phyloP scores from a whole-genome alignment of 305 asterid species.

The Fraxinus baroniana region DNA sequence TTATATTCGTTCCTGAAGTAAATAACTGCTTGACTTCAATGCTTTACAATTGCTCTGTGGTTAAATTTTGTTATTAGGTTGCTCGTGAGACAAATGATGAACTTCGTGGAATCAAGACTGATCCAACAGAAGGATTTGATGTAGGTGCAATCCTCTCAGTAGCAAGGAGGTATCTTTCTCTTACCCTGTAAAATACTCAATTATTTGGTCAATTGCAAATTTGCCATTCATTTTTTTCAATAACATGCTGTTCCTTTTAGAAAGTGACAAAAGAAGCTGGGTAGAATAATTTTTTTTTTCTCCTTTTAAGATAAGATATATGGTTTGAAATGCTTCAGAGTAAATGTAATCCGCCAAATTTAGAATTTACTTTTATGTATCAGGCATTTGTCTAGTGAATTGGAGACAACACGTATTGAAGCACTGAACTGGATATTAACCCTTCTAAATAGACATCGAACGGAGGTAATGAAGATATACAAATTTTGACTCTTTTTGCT shows the following conservation, averaged over 20 bases:
- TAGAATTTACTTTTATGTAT: slow-evolving; percentile 23
- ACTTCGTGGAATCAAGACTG: slow-evolving; percentile 85
- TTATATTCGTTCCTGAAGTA: slow-evolving; percentile 3
- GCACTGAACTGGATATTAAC: slow-evolving; percentile 90
- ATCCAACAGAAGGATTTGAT: slow-evolving; percentile 83
- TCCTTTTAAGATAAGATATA: slow-evolving; percentile 1
- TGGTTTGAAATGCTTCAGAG: slow-evolving; percentile 2
- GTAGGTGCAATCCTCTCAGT: slow-evolving; percentile 86
- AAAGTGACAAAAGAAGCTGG: slow-evolving; percentile 12
- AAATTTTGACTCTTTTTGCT: not conserved
- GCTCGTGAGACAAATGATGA: slow-evolving; percentile 98
- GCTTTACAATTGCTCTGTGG: not conserved
- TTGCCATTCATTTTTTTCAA: slow-evolving; percentile 5
- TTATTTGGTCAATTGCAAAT: slow-evolving; percentile 13
- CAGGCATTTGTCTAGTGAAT: slow-evolving; percentile 93
- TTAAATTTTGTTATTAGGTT: slow-evolving; percentile 49
- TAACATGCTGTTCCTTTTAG: slow-evolving; percentile 11
- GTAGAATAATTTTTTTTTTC: slow-evolving; percentile 7
- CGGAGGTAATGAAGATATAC: slow-evolving; percentile 52
- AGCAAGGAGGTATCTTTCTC: slow-evolving; percentile 67
- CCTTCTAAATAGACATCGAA: slow-evolving; percentile 69
- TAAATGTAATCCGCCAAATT: slow-evolving; percentile 8
- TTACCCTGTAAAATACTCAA: slow-evolving; percentile 18
- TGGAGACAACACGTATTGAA: slow-evolving; percentile 98
- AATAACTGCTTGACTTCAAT: not conserved